A percentile compares a stretch with the other conserved stretches of the same genome.
Conservation (phyloP, 1,139 yeast species). For the Candida freyschussii region DNA sequence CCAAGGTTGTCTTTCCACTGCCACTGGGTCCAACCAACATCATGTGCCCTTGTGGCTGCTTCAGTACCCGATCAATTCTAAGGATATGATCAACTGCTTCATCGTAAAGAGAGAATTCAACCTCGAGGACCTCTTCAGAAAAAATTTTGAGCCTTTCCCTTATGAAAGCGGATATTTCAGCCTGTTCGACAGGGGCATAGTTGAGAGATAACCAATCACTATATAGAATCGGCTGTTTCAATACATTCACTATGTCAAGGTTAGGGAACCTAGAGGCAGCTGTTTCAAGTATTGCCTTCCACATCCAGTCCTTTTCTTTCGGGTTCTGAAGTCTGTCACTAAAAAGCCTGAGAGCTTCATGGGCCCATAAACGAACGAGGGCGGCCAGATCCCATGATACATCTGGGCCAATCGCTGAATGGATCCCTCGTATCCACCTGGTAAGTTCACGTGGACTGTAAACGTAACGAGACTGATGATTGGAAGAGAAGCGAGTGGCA, state of each 20-base stretch:
- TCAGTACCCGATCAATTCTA: constrained; percentile 75
- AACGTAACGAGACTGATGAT: constrained; percentile 51
- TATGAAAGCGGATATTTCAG: constrained; percentile 50
- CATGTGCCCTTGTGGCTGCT: constrained; percentile 87
- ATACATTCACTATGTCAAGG: constrained; percentile 33
- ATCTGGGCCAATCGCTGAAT: constrained; percentile 37
- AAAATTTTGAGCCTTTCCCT: constrained; percentile 64
- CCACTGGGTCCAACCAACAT: constrained; percentile 84
- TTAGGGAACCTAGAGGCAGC: constrained; percentile 45
- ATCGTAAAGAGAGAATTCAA: constrained; percentile 58
- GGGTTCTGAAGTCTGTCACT: constrained; percentile 58
- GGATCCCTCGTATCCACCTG: constrained; percentile 79
- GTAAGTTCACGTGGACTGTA: constrained; percentile 92
- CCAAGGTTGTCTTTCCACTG: constrained; percentile 74
- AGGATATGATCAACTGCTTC: constrained; percentile 72
- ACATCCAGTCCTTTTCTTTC: constrained; percentile 51
- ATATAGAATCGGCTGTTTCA: constrained; percentile 51
- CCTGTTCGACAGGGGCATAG: constrained; percentile 53
- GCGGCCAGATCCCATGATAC: constrained; percentile 32
- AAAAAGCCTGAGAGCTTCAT: constrained; percentile 76
- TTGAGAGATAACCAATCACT: constrained; percentile 71
- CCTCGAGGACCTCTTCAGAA: constrained; percentile 70
- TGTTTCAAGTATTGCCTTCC: constrained; percentile 35
- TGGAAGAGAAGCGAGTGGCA: constrained; percentile 35
- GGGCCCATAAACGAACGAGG: constrained; percentile 68